Conservation (phyloP, 805 yeast genomes). For the Saturnispora sekii region DNA sequence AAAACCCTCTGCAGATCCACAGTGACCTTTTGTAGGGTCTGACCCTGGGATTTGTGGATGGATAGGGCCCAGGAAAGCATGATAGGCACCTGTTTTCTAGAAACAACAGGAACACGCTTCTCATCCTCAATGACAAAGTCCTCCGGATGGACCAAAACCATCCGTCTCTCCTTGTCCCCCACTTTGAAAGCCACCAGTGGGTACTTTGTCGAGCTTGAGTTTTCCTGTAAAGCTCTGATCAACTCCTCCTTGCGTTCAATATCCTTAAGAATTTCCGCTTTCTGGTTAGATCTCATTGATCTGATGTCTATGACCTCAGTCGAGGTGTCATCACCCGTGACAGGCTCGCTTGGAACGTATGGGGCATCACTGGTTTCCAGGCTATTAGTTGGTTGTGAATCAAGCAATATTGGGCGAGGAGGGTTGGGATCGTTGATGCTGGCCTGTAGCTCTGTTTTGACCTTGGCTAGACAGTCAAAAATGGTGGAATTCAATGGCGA, state of each 20-base stretch:
- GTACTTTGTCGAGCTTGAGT: slow-evolving; percentile 38
- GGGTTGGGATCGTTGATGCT: not conserved
- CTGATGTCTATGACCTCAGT: not conserved
- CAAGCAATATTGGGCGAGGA: not conserved
- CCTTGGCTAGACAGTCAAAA: slow-evolving; percentile 4
- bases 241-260: slow-evolving; percentile 40
- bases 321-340: not conserved
- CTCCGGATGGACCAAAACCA: slow-evolving; percentile 75
- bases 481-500: slow-evolving; percentile 4
- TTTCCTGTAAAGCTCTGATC: slow-evolving; percentile 32
- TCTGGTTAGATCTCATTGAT: slow-evolving; percentile 1
- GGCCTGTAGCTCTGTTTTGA: not conserved
- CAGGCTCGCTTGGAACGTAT: slow-evolving; percentile 3
- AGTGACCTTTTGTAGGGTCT: slow-evolving; percentile 64
- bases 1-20: slow-evolving; percentile 72
- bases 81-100: slow-evolving; percentile 74
- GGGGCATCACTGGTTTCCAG: slow-evolving; percentile 3
- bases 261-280: slow-evolving; percentile 13
- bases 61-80: slow-evolving; percentile 96
- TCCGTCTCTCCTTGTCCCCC: slow-evolving; percentile 62
- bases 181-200: slow-evolving; percentile 75
- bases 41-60: slow-evolving; percentile 94
- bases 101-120: slow-evolving; percentile 52
- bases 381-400: not conserved
- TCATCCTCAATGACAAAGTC: slow-evolving; percentile 75